A percentile compares a stretch with the other conserved stretches of the same genome.
phyloP scores from a whole-genome alignment of 768 basidiomycete species.

The Boletus patriciae region DNA sequence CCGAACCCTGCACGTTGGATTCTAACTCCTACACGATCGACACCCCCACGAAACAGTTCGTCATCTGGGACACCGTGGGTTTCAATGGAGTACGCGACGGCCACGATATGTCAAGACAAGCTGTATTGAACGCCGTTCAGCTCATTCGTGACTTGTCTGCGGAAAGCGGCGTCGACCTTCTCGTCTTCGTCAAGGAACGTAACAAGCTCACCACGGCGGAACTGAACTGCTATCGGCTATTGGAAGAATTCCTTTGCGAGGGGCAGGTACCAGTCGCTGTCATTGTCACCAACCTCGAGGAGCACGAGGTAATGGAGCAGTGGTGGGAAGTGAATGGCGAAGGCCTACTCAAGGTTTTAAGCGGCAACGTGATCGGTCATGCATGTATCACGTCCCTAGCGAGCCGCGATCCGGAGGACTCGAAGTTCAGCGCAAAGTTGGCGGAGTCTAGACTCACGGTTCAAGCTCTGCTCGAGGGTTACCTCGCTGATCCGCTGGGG shows the following conservation, averaged over 20 bases:
- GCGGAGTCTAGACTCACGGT: constrained; percentile 1
- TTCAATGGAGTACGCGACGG: neutral
- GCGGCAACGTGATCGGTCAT: constrained; percentile 8
- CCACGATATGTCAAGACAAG: neutral
- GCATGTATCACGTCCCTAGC: constrained; percentile 21
- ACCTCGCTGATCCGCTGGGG: neutral
- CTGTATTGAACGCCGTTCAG: constrained; percentile 7
- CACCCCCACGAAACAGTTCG: neutral
- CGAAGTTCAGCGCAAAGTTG: neutral
- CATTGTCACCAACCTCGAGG: constrained; percentile 36
- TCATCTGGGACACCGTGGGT: constrained; percentile 2
- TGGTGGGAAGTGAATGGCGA: constrained; percentile 23
- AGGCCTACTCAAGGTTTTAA: neutral
- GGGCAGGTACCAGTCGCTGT: constrained; percentile 34
- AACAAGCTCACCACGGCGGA: constrained; percentile 27
- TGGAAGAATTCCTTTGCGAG: constrained; percentile 34
- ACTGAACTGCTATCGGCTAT: constrained; percentile 29
- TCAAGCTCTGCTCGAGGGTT: constrained; percentile 3
- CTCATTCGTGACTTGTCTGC: constrained; percentile 26
- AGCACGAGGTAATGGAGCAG: constrained; percentile 8
- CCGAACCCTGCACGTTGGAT: neutral
- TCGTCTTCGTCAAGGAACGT: constrained; percentile 33
- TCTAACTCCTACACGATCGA: neutral
- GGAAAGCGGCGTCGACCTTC: constrained; percentile 29
- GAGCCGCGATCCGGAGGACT: neutral